A percentile compares a stretch with the other conserved stretches of the same genome.
These are phyloP conservation scores for Stropharia rugosoannulata DNA, from an alignment of 768 basidiomycete species.

Conservation along the genomic window DNA sequence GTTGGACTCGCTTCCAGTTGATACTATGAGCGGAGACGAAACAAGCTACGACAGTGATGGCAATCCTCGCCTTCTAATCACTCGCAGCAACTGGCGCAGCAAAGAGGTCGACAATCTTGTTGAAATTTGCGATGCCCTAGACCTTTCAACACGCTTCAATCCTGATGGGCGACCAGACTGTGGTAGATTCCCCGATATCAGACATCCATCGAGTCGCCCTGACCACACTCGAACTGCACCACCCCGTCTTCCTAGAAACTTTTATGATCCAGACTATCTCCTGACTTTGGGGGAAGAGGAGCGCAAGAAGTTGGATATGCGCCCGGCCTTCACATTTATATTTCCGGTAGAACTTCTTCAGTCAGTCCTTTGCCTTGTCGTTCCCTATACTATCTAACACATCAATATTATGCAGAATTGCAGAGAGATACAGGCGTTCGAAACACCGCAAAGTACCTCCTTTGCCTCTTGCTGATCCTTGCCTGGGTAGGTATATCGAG, in stretches of 20 bases:
- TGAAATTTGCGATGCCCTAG: constrained; percentile 1
- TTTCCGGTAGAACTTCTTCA: neutral
- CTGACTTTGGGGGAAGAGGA: neutral
- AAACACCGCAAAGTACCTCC: neutral
- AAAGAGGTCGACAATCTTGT: constrained; percentile 1
- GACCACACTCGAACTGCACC: neutral
- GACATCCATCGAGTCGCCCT: neutral
- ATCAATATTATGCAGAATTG: neutral
- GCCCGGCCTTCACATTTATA: neutral
- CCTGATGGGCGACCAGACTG: neutral
- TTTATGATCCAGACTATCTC: neutral
- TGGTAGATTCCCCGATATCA: constrained; percentile 1
- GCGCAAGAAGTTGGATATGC: neutral
- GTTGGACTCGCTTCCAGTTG: neutral
- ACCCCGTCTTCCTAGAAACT: neutral
- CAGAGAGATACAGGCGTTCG: neutral
- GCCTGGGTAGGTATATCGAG: neutral
- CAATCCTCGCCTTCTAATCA: neutral
- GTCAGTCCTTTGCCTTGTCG: neutral
- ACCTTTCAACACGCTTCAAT: constrained; percentile 2
- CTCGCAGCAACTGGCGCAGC: neutral
- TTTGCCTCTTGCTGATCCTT: neutral
- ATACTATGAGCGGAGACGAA: constrained; percentile 5
- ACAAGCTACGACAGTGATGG: neutral
- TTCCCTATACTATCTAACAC: neutral